phyloP scores from a whole-genome alignment of 179 eudicot species.

The Silene vulgaris region DNA sequence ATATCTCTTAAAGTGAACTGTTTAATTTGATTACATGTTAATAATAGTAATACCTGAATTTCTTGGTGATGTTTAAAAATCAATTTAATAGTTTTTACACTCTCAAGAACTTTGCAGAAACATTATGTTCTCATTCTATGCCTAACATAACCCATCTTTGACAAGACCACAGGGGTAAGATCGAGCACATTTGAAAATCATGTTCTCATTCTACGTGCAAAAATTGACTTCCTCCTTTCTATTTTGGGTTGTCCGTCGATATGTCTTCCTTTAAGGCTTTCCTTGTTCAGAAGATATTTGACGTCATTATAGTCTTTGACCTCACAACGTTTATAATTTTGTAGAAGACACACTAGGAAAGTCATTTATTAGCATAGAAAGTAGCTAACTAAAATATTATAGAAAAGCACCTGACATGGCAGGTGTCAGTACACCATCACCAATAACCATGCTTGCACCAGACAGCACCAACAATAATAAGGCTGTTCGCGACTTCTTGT shows the following conservation, averaged over 20 bases:
- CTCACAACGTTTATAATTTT: not conserved
- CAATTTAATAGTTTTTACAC: not conserved
- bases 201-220: no score
- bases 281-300: not conserved
- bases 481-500: constrained; percentile 54
- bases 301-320: not conserved
- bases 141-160: no score
- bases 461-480: constrained; percentile 64
- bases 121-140: no score
- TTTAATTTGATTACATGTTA: no score
- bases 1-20: no score
- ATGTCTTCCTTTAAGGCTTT: no score
- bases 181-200: no score
- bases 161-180: no score
- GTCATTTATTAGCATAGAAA: not conserved
- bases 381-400: not conserved
- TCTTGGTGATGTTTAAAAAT: not conserved
- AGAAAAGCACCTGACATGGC: constrained; percentile 71
- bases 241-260: no score
- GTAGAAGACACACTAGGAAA: not conserved
- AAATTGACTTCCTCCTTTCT: not conserved
- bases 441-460: constrained; percentile 93
- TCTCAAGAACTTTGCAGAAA: no score
- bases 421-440: constrained; percentile 92
- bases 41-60: not conserved